Base-by-base conservation (phyloP, 768 basidiomycete species). In the Mycena venus region DNA sequence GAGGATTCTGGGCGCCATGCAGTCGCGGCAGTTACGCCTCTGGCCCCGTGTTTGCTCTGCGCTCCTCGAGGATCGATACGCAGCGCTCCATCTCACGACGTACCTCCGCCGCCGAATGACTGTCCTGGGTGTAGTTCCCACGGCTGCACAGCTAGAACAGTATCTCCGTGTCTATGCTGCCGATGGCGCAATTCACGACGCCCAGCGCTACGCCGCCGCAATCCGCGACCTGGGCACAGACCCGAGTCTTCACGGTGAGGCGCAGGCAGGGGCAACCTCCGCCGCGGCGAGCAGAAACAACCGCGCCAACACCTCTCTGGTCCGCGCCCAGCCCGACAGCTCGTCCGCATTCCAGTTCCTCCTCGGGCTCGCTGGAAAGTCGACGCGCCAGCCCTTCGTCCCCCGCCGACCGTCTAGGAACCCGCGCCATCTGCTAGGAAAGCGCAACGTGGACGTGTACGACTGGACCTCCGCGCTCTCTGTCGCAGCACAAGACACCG, bases 301-400 rank as follows among this genome's bases (percentile, higher is more conserved):
- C 68, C 82, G 82, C 17, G 87, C 88, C 15, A 85, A 87, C 68
- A 88, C 88, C 2, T 74, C 86, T 40, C 82, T 88, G 73, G 80
- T 92, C 19, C 83, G 83, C 23, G 82, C 85, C 10, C 86, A 86
- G 73, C 73, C 80, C 76, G 84, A 88, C 75, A 81, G 85, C 42
- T 79, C 81, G 29, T 85, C 88, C 21, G 90, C 90, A 3, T 86
- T 89, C 73, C 81, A 82, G 21, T 90, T 91, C 73, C 86, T 92
- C 14, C 77, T 79, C 40, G 74, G 79, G 3, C 85, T 90, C 25
- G 51, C 68, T 31, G 44, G 21, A 1, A 60, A 73, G 51, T 31
- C 77, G 15, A 60, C 44, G 2, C 55, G 44, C n/a, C 65, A 66
- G 21, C 56, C 61, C 2, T 66, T 61, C 47, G 53, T 14, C 9